Evolutionary conservation across 2,329 filamentous ascomycete species (phyloP).

Genomic region (Botrytis tulipae): DNA sequence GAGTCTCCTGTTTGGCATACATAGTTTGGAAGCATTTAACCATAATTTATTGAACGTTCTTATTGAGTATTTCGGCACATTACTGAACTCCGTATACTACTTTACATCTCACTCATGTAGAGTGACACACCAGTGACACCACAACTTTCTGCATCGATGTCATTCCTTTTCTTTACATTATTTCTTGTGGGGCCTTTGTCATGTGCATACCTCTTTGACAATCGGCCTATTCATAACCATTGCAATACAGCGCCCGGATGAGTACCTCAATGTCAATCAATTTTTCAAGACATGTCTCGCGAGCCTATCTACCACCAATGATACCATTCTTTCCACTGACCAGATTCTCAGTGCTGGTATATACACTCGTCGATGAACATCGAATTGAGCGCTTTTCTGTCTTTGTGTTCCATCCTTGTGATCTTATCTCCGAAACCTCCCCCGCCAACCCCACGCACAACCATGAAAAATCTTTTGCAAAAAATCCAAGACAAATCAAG

Average conservation of each 20-base stretch:
- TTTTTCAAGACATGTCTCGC: no score
- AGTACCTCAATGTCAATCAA: background rate
- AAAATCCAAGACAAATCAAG: background rate
- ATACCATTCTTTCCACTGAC: background rate
- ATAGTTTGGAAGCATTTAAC: background rate
- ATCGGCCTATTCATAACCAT: background rate
- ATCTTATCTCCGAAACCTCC: background rate
- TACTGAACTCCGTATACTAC: background rate
- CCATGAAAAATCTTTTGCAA: constrained; percentile 2
- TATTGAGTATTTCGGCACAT: background rate
- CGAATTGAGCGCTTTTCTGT: background rate
- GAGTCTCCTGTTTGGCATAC: background rate
- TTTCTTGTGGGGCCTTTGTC: background rate
- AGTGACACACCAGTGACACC: background rate
- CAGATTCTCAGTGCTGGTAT: background rate
- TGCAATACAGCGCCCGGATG: background rate
- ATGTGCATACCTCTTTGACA: background rate
- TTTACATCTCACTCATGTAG: background rate
- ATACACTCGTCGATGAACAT: background rate
- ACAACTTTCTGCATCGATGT: background rate
- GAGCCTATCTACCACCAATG: no score
- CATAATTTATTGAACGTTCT: background rate
- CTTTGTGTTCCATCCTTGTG: background rate
- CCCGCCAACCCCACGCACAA: background rate
- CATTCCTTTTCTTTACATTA: background rate